phyloP scores from a whole-genome alignment of 2,329 filamentous ascomycete species.

The Cladosporium sp. region DNA sequence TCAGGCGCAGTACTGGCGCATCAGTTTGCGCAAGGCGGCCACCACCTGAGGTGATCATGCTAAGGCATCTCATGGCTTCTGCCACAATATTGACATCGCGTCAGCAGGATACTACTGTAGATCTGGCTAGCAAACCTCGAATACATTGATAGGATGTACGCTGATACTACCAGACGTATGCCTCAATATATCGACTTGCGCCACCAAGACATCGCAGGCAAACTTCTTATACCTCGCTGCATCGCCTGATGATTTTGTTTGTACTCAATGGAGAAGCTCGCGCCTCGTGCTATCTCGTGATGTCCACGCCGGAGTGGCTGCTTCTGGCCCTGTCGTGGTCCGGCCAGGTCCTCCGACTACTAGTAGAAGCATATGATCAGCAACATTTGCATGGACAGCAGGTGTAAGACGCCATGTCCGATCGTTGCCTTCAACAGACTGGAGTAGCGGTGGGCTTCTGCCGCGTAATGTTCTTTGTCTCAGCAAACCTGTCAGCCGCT shows the following conservation, averaged over 20 bases:
- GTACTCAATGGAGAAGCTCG: not conserved
- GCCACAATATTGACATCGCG: not conserved
- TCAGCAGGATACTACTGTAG: not conserved
- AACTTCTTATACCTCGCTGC: not conserved
- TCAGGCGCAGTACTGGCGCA: not conserved
- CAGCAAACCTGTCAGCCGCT: slow-evolving; percentile 4
- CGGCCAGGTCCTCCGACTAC: not conserved
- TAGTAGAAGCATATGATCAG: not conserved
- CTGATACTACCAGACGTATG: not conserved
- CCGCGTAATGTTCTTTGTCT: not conserved
- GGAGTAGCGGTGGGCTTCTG: not conserved
- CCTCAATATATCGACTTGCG: not conserved
- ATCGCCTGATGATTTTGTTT: not conserved
- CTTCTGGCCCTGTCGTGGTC: not conserved
- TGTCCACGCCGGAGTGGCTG: not conserved
- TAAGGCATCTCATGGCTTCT: not conserved
- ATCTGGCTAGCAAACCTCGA: not conserved
- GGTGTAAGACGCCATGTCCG: not conserved
- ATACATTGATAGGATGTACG: not conserved
- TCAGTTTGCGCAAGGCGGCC: not conserved
- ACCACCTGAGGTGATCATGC: not conserved
- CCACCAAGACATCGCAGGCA: not conserved
- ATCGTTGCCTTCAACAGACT: not conserved
- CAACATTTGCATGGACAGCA: not conserved
- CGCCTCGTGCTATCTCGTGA: not conserved